These are phyloP conservation scores for Vanrija pseudolonga DNA, from an alignment of 1,284 basidiomycete genomes.

Conservation along the genomic window DNA sequence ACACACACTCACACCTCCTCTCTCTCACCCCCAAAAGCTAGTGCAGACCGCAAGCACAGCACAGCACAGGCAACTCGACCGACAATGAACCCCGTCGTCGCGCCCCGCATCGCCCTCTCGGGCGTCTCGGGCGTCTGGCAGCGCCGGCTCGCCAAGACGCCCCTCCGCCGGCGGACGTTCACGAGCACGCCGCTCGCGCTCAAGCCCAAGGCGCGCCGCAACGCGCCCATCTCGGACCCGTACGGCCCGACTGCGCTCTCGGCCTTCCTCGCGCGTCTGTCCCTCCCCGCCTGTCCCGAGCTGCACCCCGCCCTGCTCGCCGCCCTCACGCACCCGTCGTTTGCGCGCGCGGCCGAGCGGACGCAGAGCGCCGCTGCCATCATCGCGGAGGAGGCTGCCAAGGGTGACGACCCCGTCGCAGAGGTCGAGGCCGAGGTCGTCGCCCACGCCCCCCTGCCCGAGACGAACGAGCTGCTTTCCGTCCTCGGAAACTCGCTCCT, in stretches of 20 bases:
- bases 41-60: too few species aligned
- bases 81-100: slow-evolving; percentile 4
- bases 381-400: not conserved
- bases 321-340: slow-evolving; percentile 70
- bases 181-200: slow-evolving; percentile 3
- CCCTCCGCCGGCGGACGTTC: slow-evolving; percentile 13
- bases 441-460: not conserved
- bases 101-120: slow-evolving; percentile 16
- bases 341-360: slow-evolving; percentile 46
- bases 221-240: slow-evolving; percentile 5
- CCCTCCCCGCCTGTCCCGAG: slow-evolving; percentile 26
- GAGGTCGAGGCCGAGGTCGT: slow-evolving; percentile 20
- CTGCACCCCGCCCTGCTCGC: slow-evolving; percentile 34
- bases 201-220: slow-evolving; percentile 5
- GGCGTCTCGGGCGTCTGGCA: slow-evolving; percentile 17
- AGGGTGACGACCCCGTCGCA: not conserved
- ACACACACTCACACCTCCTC: too few species aligned
- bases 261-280: slow-evolving; percentile 40
- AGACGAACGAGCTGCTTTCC: slow-evolving; percentile 74
- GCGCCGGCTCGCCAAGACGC: slow-evolving; percentile 25
- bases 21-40: too few species aligned
- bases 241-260: slow-evolving; percentile 32
- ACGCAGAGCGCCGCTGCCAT: not conserved
- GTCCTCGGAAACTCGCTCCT: slow-evolving; percentile 83
- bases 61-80: not conserved